Evolutionary conservation across 169 alveolate genomes (phyloP).

Genomic region (Cryptosporidium canis): DNA sequence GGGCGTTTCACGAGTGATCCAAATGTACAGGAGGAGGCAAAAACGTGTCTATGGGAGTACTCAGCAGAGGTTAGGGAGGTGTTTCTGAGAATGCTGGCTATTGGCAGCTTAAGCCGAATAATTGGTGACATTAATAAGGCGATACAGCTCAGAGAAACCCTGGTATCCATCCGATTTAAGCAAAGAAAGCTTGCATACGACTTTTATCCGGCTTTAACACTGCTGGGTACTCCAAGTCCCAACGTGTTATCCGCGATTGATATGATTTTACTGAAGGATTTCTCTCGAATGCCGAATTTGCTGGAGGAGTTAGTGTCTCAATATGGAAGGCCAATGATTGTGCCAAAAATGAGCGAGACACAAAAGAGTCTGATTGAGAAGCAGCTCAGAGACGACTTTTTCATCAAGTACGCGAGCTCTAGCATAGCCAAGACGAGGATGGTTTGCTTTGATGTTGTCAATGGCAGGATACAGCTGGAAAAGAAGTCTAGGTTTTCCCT

Average conservation of each 20-base stretch:
- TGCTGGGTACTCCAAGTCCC: slow-evolving; percentile 49
- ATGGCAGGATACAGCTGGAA: slow-evolving; percentile 57
- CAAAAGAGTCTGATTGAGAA: slow-evolving; percentile 8
- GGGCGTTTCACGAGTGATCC: slow-evolving; percentile 68
- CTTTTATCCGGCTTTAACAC: slow-evolving; percentile 48
- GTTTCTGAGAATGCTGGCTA: slow-evolving; percentile 37
- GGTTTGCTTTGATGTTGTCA: slow-evolving; percentile 9
- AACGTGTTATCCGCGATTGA: slow-evolving; percentile 34
- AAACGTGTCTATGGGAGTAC: slow-evolving; percentile 69
- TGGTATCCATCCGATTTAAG: slow-evolving; percentile 38
- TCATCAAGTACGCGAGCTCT: slow-evolving; percentile 24
- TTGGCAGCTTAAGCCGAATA: slow-evolving; percentile 54
- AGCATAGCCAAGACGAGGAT: not conserved
- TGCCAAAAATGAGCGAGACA: slow-evolving; percentile 18
- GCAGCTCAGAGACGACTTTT: slow-evolving; percentile 40
- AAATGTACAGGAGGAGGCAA: slow-evolving; percentile 70
- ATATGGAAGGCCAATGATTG: slow-evolving; percentile 41
- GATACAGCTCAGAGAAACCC: slow-evolving; percentile 47
- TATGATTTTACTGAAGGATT: slow-evolving; percentile 36
- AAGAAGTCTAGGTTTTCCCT: slow-evolving; percentile 36
- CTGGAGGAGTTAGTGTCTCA: slow-evolving; percentile 50
- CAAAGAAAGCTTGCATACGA: slow-evolving; percentile 51
- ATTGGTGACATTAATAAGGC: slow-evolving; percentile 14
- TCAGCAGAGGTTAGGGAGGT: slow-evolving; percentile 51
- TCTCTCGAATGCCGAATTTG: slow-evolving; percentile 50